Conservation (phyloP, 805 yeast genomes). For the Zygosaccharomyces rouxii region DNA sequence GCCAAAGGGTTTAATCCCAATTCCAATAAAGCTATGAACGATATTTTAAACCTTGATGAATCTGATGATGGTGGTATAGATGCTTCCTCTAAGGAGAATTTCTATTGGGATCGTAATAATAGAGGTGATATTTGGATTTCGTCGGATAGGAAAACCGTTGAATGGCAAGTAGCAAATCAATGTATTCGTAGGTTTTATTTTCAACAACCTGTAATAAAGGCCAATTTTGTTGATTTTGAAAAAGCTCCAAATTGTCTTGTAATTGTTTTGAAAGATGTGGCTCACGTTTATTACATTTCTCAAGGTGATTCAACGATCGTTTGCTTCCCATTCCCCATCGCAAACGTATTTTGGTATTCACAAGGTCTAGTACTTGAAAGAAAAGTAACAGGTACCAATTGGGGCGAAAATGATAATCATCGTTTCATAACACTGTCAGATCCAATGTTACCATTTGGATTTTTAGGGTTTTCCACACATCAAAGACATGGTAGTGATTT, state of each 20-base stretch:
- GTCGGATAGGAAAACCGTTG: constrained; percentile 36
- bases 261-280: constrained; percentile 56
- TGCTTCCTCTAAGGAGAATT: constrained; percentile 3
- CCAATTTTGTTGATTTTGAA: constrained; percentile 56
- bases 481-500: constrained; percentile 39
- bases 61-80: neutral
- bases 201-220: constrained; percentile 46
- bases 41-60: neutral
- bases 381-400: constrained; percentile 23
- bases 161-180: constrained; percentile 36
- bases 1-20: neutral
- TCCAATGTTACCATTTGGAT: constrained; percentile 70
- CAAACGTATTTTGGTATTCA: constrained; percentile 57
- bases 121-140: constrained; percentile 29
- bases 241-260: constrained; percentile 42
- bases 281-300: constrained; percentile 51
- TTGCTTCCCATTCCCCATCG: constrained; percentile 65
- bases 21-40: neutral
- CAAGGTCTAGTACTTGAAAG: constrained; percentile 65
- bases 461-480: constrained; percentile 62
- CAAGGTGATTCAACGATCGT: constrained; percentile 57
- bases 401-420: constrained; percentile 12
- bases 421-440: constrained; percentile 65
- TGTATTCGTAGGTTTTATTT: constrained; percentile 40
- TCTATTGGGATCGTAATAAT: constrained; percentile 7